Conservation (phyloP, 164 flowering plant species). For the Vitis amurensis region DNA sequence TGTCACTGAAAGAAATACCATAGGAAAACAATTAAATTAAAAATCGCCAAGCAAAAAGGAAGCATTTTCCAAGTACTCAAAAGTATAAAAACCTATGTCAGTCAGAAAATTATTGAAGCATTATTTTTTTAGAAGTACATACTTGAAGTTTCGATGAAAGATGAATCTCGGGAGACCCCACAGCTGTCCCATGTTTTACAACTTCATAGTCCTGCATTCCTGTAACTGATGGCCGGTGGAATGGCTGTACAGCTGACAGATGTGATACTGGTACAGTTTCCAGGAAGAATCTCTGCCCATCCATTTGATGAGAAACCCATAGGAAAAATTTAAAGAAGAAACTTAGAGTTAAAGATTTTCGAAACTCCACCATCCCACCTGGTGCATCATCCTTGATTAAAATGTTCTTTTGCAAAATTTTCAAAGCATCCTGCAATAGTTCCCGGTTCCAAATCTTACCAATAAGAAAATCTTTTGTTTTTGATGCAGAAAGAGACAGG, state of each 20-base stretch:
- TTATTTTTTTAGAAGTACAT: constrained; percentile 1
- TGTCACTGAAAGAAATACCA: too few relatives aligned
- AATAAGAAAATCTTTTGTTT: constrained; percentile 52
- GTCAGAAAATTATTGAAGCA: background rate
- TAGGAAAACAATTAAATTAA: background rate
- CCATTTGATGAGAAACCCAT: constrained; percentile 79
- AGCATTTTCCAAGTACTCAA: too few relatives aligned
- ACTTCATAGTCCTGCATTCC: constrained; percentile 85
- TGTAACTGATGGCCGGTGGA: constrained; percentile 46
- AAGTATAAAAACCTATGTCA: background rate
- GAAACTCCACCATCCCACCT: constrained; percentile 98
- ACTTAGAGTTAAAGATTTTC: constrained; percentile 78
- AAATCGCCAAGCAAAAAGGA: too few relatives aligned
- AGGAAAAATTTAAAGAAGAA: constrained; percentile 91
- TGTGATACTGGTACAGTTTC: constrained; percentile 48
- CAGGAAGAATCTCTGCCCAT: constrained; percentile 29
- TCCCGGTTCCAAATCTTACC: constrained; percentile 77
- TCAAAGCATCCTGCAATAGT: constrained; percentile 55
- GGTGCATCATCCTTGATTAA: constrained; percentile 79
- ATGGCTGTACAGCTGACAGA: constrained; percentile 66
- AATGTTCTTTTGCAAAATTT: constrained; percentile 59
- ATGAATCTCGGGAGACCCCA: constrained; percentile 89
- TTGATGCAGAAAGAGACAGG: constrained; percentile 57
- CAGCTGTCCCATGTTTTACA: constrained; percentile 72
- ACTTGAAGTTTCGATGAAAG: constrained; percentile 93